A percentile compares a stretch with the other conserved stretches of the same genome.
Evolutionary conservation across 371 early-diverging fungal genomes (phyloP).

Genomic region (Mortierella sp.): DNA sequence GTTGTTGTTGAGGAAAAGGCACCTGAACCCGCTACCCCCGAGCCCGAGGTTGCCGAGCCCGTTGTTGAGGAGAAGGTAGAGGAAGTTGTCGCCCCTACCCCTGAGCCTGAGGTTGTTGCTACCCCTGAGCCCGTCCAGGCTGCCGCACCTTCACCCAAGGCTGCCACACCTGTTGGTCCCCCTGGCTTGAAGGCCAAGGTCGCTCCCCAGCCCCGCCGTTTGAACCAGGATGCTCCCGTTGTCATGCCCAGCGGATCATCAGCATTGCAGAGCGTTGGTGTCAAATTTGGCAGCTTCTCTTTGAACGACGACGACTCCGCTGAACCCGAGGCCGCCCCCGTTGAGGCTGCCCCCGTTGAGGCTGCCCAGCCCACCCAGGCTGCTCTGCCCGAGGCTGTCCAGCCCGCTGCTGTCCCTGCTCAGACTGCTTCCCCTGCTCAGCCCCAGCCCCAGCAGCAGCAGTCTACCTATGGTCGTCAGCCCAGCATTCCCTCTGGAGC

Average conservation of each 20-base stretch:
- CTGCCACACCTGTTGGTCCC: slow-evolving; percentile 49
- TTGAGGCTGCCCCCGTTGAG: slow-evolving; percentile 6
- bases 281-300: slow-evolving; percentile 84
- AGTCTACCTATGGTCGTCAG: slow-evolving; percentile 57
- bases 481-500: slow-evolving; percentile 48
- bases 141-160: slow-evolving; percentile 20
- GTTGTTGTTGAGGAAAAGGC: slow-evolving; percentile 31
- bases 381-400: slow-evolving; percentile 50
- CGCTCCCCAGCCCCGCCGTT: slow-evolving; percentile 59
- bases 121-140: slow-evolving; percentile 21
- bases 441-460: slow-evolving; percentile 13
- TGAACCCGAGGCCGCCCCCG: slow-evolving; percentile 25
- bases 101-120: slow-evolving; percentile 19
- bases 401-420: slow-evolving; percentile 15
- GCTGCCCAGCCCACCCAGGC: slow-evolving; percentile 36
- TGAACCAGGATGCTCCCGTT: slow-evolving; percentile 88
- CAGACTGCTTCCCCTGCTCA: slow-evolving; percentile 24
- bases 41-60: slow-evolving; percentile 2
- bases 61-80: slow-evolving; percentile 43
- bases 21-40: background rate
- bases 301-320: slow-evolving; percentile 61
- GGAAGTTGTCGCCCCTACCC: slow-evolving; percentile 14
- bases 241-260: slow-evolving; percentile 81
- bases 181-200: slow-evolving; percentile 61
- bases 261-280: slow-evolving; percentile 74